Evolutionary conservation across 768 basidiomycete genomes (phyloP), one percentile per base, ranked within the genome.

Genomic region (Cantharellus anzutake): DNA sequence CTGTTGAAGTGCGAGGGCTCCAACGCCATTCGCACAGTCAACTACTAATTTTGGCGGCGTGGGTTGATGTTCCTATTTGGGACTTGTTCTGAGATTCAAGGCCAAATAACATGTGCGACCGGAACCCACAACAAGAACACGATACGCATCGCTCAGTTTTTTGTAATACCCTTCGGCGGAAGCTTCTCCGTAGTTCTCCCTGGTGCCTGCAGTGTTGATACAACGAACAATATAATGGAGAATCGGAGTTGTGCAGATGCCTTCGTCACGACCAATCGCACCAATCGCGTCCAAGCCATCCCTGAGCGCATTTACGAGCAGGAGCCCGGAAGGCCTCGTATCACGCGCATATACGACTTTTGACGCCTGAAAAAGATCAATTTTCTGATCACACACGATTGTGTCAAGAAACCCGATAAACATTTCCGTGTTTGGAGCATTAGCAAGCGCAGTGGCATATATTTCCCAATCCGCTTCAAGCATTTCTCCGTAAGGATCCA

Each of bases 11-110:
- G 85, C 82, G 4, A 76, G 73, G 14, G 86, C 80, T 53, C 96
- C 96, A 34, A 99, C 96, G 37, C 96, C 96, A 68, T 99, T 98
- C n/a, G 96, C 96, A 68, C 96, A 98, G 70, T 99, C 96, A 48
- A 99, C 75, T n/a, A 86, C 69, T 53, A 99, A 67, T 42, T 82
- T 79, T 14, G 77, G 70, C 5, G 77, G 70, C 58, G 74, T 71
- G 48, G 73, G 70, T 69, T 82, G 82, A 61, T 81, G 80, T 35
- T 76, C 72, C 84, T 89, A 61, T 41, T 51, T 56, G 62, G 57
- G 51, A 61, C 51, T 37, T 63, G 5, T 16, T 5, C 7, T 40
- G 42, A 41, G 39, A 7, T 14, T 39, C 14, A 39, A 14, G 14
- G 14, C 35, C 7, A 16, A 57, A 5, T 16, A 5, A 57, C 39